These are phyloP conservation scores for Esteya vermicola DNA, from an alignment of 2,329 filamentous ascomycete genomes.

Conservation along the genomic window DNA sequence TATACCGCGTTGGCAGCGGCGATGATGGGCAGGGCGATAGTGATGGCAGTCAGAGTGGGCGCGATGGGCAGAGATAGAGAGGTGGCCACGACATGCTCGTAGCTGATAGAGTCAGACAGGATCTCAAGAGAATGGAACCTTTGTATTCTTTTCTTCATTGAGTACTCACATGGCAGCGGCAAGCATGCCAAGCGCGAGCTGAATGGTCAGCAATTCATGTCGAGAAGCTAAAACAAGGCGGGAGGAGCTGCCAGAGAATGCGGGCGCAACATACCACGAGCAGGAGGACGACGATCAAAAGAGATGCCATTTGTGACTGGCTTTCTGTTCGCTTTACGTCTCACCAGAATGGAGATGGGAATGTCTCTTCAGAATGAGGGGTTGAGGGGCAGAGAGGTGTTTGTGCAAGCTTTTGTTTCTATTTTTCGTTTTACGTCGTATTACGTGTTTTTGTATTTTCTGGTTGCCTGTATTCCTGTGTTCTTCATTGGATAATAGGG, in stretches of 20 bases:
- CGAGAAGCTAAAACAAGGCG: not conserved
- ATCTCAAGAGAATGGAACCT: not conserved
- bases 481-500: no score
- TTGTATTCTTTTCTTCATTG: no score
- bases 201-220: not conserved
- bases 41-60: constrained; percentile 5
- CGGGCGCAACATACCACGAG: not conserved
- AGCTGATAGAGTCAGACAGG: constrained; percentile 2
- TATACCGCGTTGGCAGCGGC: constrained; percentile 3
- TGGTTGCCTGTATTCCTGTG: no score
- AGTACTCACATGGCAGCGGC: constrained; percentile 1
- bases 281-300: not conserved
- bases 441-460: no score
- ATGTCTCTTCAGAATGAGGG: no score
- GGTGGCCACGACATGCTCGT: constrained; percentile 7
- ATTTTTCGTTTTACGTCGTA: no score
- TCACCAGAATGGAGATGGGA: no score
- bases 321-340: no score
- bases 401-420: no score
- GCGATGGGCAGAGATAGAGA: constrained; percentile 9
- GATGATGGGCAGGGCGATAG: constrained; percentile 6
- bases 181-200: not conserved
- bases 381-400: no score
- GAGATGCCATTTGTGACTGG: not conserved
- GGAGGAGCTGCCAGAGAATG: not conserved